phyloP scores from a whole-genome alignment of 2,329 filamentous ascomycete genomes.

The Geosmithia putterillii region DNA sequence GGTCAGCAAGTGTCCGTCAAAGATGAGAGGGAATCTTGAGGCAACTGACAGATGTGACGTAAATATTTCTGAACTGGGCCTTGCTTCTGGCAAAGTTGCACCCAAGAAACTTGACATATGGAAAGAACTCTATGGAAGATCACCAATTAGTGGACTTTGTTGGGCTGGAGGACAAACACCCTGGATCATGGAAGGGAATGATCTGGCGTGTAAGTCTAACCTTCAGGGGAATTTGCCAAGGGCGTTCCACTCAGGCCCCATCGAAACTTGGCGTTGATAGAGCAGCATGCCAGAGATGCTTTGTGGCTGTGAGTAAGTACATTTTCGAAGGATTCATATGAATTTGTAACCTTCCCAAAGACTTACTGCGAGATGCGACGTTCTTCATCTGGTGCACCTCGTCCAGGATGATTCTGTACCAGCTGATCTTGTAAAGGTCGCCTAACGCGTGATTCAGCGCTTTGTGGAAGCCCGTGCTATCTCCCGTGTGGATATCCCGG shows the following conservation, averaged over 20 bases:
- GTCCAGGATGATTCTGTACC: conserved; percentile 41
- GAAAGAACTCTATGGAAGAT: conserved; percentile 18
- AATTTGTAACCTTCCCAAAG: neutral
- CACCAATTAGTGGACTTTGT: too few species aligned
- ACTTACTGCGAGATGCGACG: conserved; percentile 16
- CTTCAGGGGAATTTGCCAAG: conserved; percentile 15
- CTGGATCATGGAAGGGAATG: neutral
- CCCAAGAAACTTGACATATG: conserved; percentile 19
- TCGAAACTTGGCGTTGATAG: conserved; percentile 13
- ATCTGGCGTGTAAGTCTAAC: conserved; percentile 8
- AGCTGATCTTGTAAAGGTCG: conserved; percentile 18
- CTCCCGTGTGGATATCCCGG: neutral
- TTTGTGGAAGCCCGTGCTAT: neutral
- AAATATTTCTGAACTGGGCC: neutral
- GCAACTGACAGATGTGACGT: neutral
- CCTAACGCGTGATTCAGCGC: neutral
- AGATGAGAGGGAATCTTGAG: too few species aligned
- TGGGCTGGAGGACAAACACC: too few species aligned
- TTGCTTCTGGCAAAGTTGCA: conserved; percentile 6
- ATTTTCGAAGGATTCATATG: neutral
- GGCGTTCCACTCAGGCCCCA: conserved; percentile 25
- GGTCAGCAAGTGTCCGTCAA: too few species aligned
- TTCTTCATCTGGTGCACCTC: conserved; percentile 47
- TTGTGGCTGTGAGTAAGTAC: neutral
- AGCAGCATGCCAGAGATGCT: conserved; percentile 11